Base-by-base conservation (phyloP, 176 grass and related monocot species). In the Cocos nucifera region DNA sequence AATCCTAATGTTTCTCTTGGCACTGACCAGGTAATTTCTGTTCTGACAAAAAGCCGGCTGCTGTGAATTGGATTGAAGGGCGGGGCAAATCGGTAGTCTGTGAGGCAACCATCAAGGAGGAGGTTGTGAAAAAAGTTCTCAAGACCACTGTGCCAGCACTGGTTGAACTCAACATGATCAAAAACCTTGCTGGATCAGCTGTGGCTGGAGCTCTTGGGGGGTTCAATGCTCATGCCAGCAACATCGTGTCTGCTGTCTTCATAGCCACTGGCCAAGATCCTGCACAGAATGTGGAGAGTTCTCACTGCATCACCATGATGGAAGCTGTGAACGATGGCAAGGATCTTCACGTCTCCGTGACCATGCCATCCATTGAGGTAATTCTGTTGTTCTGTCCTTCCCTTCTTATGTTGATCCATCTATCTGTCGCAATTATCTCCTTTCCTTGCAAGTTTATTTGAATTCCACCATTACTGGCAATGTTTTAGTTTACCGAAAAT, bases 301-400 rank as follows among this genome's bases (percentile, higher is more conserved):
- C 87, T 60, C 87, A 98, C 17, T 98, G 93, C 65, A 98, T 98
- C 61, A 98, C 93, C 62, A 98, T 98, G 87, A 30, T 92, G 62
- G 93, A 98, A 72, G 79, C 87, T 67, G 32, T 79, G 54, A 97
- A 97, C 59, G 87, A 66, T 17, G 87, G 87, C 22, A 85, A 69
- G 73, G 93, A 98, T 74, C 93, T 98, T 64, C 93, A 98, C 63
- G 71, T 98, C 50, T 98, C 93, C 35, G 93, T 98, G 22, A 92
- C 93, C 15, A 92, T 98, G 93, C 93, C 93, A 64, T 88, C 87
- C 58, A 98, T 98, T 55, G 93, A 92, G 93, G 93, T 98, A 92
- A 53, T 19, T 10, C 18, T 68, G 5, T 23, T 56, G 17, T 54
- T 15, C 35, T 12, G 35, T 12, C 10, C 35, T 44, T 12, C 10